These are phyloP conservation scores for Fusarium sp. DNA, from an alignment of 2,329 filamentous ascomycete species.

Conservation along the genomic window DNA sequence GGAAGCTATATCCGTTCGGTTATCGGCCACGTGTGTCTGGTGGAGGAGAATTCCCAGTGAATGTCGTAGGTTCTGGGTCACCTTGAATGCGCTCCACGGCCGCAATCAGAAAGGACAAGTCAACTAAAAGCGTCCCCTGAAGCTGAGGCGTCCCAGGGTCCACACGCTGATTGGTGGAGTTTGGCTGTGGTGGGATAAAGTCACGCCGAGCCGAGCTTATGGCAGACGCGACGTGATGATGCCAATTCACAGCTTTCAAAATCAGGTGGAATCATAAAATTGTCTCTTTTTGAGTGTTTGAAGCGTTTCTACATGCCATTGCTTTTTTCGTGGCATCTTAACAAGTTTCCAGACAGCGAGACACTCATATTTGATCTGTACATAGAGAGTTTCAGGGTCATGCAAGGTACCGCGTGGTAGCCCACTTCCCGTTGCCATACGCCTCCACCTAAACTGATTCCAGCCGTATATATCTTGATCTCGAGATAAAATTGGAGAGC, in stretches of 20 bases:
- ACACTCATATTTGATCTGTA: not conserved
- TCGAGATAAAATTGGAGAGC: not conserved
- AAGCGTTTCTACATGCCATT: not conserved
- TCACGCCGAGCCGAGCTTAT: slow-evolving; percentile 37
- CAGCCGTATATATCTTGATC: not conserved
- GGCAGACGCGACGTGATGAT: not conserved
- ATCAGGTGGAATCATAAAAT: not conserved
- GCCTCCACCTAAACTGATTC: not conserved
- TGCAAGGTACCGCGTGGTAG: not conserved
- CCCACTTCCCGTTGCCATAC: not conserved
- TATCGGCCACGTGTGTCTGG: slow-evolving; percentile 6
- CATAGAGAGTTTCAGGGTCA: not conserved
- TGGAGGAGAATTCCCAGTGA: slow-evolving; percentile 20
- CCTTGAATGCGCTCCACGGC: slow-evolving; percentile 23
- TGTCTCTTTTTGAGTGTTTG: not conserved
- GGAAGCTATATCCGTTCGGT: slow-evolving; percentile 8
- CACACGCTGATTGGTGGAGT: slow-evolving; percentile 37
- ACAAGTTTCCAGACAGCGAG: not conserved
- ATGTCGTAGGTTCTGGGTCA: slow-evolving; percentile 21
- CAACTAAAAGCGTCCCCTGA: slow-evolving; percentile 42
- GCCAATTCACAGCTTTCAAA: not conserved
- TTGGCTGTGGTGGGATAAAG: slow-evolving; percentile 38
- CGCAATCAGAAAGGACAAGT: slow-evolving; percentile 46
- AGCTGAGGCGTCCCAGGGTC: slow-evolving; percentile 35
- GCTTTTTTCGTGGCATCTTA: not conserved